These are phyloP conservation scores for Arthrocladium fulminans DNA, from an alignment of 2,329 filamentous ascomycete genomes.

Conservation along the genomic window DNA sequence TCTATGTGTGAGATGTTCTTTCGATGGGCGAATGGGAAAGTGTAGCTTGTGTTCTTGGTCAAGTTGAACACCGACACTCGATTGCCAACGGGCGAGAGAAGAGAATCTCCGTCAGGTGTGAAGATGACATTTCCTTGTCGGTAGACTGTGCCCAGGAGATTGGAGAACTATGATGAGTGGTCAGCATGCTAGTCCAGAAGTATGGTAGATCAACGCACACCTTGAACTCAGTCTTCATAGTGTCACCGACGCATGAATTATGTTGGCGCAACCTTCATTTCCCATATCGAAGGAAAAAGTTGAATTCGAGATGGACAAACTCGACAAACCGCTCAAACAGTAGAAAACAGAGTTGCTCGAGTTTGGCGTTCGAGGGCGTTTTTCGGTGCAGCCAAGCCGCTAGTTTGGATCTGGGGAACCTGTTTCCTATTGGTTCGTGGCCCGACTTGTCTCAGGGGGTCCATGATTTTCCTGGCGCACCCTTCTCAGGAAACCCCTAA, in stretches of 20 bases:
- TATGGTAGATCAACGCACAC: slow-evolving; percentile 40
- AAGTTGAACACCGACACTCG: slow-evolving; percentile 92
- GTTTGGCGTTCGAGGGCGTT: no score
- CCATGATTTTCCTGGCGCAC: slow-evolving; percentile 7
- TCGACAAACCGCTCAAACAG: neutral
- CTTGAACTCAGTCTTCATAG: slow-evolving; percentile 99
- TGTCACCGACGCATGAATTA: slow-evolving; percentile 21
- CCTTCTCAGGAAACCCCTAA: slow-evolving; percentile 5
- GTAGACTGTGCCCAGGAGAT: slow-evolving; percentile 95
- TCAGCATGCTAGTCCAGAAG: slow-evolving; percentile 4
- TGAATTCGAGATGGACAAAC: slow-evolving; percentile 1
- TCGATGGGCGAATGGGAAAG: slow-evolving; percentile 70
- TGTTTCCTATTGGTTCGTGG: neutral
- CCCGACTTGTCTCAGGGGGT: neutral
- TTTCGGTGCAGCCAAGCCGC: neutral
- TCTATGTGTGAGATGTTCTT: slow-evolving; percentile 85
- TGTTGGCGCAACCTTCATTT: slow-evolving; percentile 1
- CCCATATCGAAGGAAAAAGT: slow-evolving; percentile 8
- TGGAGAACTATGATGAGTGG: slow-evolving; percentile 67
- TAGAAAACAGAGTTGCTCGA: no score
- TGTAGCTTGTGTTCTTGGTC: slow-evolving; percentile 56
- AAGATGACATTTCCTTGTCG: slow-evolving; percentile 95
- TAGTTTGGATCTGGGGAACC: neutral
- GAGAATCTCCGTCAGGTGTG: slow-evolving; percentile 88
- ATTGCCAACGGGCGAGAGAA: slow-evolving; percentile 95